Evolutionary conservation across 805 yeast species (phyloP).

Genomic region (Lipomyces yamanashiensis): DNA sequence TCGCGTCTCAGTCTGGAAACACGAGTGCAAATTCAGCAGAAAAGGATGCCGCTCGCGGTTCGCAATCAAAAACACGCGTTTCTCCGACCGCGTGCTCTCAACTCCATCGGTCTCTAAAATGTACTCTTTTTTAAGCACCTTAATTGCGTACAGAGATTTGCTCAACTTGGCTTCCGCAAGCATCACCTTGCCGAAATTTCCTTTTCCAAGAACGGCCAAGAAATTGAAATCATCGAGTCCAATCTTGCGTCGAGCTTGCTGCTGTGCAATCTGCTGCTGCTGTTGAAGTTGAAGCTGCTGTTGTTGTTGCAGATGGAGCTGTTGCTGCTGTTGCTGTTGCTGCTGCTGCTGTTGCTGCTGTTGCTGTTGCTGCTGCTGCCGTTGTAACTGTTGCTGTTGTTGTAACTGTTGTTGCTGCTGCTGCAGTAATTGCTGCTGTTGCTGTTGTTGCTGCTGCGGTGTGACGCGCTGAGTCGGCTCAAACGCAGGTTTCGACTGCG

Average conservation of each 20-base stretch:
- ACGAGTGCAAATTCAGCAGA: constrained; percentile 84
- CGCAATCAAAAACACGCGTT: constrained; percentile 82
- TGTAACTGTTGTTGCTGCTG: background rate
- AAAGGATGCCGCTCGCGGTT: constrained; percentile 92
- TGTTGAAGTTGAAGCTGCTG: constrained; percentile 19
- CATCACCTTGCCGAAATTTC: constrained; percentile 98
- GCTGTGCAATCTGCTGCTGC: constrained; percentile 34
- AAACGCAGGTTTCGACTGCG: background rate
- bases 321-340: background rate
- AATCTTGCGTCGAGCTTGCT: constrained; percentile 58
- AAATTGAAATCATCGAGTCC: constrained; percentile 95
- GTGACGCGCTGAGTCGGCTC: background rate
- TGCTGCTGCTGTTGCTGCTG: constrained; percentile 17
- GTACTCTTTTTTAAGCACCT: constrained; percentile 93
- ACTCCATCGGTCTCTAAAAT: constrained; percentile 95
- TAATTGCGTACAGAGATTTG: constrained; percentile 85
- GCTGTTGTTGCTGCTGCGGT: constrained; percentile 5
- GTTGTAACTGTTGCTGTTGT: background rate
- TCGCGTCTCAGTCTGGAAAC: constrained; percentile 97
- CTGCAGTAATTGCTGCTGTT: background rate
- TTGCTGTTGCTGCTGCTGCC: background rate
- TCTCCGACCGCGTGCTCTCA: constrained; percentile 92
- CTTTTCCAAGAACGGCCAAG: constrained; percentile 94
- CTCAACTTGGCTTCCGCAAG: constrained; percentile 90
- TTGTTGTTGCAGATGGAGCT: constrained; percentile 4